Base-by-base conservation (phyloP, 2,329 filamentous ascomycete genomes). In the Fusarium scirpi region DNA sequence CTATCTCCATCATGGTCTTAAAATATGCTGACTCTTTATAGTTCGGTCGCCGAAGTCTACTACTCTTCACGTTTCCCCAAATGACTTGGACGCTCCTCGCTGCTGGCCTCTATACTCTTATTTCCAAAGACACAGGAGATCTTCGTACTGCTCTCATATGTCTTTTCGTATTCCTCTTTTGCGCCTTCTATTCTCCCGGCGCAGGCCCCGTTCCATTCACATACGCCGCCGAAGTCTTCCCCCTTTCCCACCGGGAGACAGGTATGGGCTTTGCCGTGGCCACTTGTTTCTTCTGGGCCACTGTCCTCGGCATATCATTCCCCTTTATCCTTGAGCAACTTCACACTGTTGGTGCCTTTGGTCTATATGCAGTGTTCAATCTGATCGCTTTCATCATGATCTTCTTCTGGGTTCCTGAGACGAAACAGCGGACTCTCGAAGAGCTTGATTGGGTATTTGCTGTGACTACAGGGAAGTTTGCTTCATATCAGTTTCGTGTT, bases 311-410 rank as follows among this genome's bases (percentile, higher is more conserved):
- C 4, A 65, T 85, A 75, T 86, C 78, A 63, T 87, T 71, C 78
- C 86, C 74, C 78, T 85, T 84, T 69, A 81, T 71, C 77, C 80
- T 83, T 74, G 81, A 40, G 75, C 83, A 15, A 75, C 82, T 78
- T 2, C 73, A 72, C 2, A 71, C 78, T 0, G 78, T 76, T 7
- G 78, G 79, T 9, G 86, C 87, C 3, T 90, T 91, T 70, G 84
- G 87, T 5, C 89, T 91, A 74, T 91, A 91, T 63, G 84, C 79
- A 16, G 87, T 80, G 0, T 79, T 91, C 10, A 92, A 92, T 67
- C 69, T 90, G 6, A 74, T 87, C 4, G 89, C 89, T 0, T 82
- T 91, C 18, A 62, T 88, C 25, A 86, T 92, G 82, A 91, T 91
- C 68, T 90, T 90, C 80, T 80, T 91, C 43, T 87, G 85, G 76